A percentile compares a stretch with the other conserved stretches of the same genome.
Conservation (phyloP, 441 rosid genomes). For the Viola pubescens region DNA sequence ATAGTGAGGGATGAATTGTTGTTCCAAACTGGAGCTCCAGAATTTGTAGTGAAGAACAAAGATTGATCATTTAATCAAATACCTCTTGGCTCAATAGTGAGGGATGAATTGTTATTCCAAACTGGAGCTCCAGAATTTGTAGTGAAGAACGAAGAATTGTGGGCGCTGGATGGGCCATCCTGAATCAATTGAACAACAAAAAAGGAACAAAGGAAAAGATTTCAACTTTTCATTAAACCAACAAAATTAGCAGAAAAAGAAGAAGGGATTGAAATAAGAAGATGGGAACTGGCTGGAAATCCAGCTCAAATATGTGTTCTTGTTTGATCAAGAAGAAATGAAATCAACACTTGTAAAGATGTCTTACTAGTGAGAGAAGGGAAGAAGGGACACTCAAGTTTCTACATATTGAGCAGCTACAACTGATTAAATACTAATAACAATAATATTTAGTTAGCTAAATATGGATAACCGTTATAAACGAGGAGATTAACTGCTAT, state of each 20-base stretch:
- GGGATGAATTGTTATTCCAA: conserved; percentile 71
- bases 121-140: conserved; percentile 85
- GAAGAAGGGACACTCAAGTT: too few species aligned
- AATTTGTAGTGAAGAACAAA: conserved; percentile 66
- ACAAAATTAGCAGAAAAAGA: background rate
- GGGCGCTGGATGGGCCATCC: conserved; percentile 75
- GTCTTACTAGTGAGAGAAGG: background rate
- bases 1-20: conserved; percentile 74
- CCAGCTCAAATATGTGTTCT: background rate
- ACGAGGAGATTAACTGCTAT: too few species aligned
- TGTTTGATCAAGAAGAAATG: background rate
- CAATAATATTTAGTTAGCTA: too few species aligned
- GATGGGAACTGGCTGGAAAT: background rate
- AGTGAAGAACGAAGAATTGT: conserved; percentile 65
- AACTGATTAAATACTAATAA: too few species aligned
- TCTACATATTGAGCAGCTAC: too few species aligned
- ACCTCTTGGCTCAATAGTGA: conserved; percentile 90
- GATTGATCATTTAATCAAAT: background rate
- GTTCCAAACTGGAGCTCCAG: conserved; percentile 87
- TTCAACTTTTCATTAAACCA: background rate
- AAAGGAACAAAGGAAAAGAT: background rate
- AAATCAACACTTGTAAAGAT: conserved; percentile 43
- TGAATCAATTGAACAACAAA: conserved; percentile 23
- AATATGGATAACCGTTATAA: too few species aligned
- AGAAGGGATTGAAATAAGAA: background rate